Evolutionary conservation across 176 grass and related monocot species (phyloP).

Genomic region (Oryza officinalis): DNA sequence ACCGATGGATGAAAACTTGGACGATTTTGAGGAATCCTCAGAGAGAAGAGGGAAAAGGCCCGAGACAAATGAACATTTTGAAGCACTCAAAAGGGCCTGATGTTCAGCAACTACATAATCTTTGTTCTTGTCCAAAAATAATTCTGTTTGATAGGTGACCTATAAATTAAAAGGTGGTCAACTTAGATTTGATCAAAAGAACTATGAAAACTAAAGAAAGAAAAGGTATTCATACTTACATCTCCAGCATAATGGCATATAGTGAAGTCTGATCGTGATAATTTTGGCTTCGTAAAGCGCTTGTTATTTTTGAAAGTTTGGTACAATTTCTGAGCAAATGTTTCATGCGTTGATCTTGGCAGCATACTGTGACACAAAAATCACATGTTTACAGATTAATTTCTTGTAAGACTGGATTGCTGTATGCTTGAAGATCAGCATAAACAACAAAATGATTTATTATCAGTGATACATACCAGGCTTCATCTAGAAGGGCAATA

Average conservation of each 20-base stretch:
- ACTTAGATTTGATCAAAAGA: constrained; percentile 23
- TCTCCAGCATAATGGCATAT: constrained; percentile 97
- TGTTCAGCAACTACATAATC: constrained; percentile 99
- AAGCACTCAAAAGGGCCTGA: constrained; percentile 81
- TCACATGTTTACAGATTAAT: constrained; percentile 33
- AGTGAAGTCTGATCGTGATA: constrained; percentile 91
- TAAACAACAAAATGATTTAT: constrained; percentile 27
- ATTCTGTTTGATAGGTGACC: constrained; percentile 96
- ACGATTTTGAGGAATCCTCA: constrained; percentile 93
- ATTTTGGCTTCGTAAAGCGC: constrained; percentile 89
- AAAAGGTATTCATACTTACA: constrained; percentile 58
- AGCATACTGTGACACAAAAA: constrained; percentile 72
- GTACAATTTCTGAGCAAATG: constrained; percentile 96
- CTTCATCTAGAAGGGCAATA: constrained; percentile 94
- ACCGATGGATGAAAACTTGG: constrained; percentile 99
- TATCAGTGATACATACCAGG: constrained; percentile 67
- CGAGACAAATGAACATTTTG: constrained; percentile 81
- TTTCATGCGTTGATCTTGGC: constrained; percentile 93
- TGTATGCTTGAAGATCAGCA: constrained; percentile 25
- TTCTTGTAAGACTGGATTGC: constrained; percentile 16
- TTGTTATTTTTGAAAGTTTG: constrained; percentile 92
- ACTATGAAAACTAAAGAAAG: constrained; percentile 12
- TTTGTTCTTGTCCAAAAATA: constrained; percentile 98
- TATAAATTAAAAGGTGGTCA: constrained; percentile 32
- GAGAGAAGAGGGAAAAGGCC: constrained; percentile 66